Evolutionary conservation across 129 eudicot genomes (phyloP).

Genomic region (Deinandra increscens): DNA sequence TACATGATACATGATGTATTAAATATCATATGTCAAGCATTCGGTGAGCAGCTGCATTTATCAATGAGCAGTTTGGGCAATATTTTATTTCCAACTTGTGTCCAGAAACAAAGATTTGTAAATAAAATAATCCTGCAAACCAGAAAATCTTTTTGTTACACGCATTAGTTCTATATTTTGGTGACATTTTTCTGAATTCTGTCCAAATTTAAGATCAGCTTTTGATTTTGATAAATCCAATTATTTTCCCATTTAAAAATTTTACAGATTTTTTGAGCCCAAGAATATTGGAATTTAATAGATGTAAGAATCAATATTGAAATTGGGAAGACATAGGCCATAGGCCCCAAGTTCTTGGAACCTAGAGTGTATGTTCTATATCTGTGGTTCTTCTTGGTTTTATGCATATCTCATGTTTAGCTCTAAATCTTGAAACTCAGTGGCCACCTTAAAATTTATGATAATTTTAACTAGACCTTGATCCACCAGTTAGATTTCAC

Average conservation of each 20-base stretch:
- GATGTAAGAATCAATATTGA: background rate
- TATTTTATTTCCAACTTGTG: no score
- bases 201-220: background rate
- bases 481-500: no score
- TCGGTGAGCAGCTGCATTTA: no score
- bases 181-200: background rate
- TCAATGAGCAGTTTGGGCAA: no score
- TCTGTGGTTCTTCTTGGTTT: background rate
- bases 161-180: background rate
- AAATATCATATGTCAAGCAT: no score
- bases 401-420: background rate
- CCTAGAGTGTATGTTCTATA: background rate
- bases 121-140: no score
- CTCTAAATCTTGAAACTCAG: slow-evolving; percentile 15
- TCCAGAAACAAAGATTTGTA: no score
- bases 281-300: background rate
- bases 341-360: background rate
- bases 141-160: background rate
- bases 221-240: slow-evolving; percentile 12
- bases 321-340: background rate
- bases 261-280: slow-evolving; percentile 2
- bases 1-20: no score
- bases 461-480: no score
- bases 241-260: background rate
- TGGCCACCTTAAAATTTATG: background rate